These are phyloP conservation scores for Acacia melanoxylon DNA, from an alignment of 306 rosid genomes.

Conservation along the genomic window DNA sequence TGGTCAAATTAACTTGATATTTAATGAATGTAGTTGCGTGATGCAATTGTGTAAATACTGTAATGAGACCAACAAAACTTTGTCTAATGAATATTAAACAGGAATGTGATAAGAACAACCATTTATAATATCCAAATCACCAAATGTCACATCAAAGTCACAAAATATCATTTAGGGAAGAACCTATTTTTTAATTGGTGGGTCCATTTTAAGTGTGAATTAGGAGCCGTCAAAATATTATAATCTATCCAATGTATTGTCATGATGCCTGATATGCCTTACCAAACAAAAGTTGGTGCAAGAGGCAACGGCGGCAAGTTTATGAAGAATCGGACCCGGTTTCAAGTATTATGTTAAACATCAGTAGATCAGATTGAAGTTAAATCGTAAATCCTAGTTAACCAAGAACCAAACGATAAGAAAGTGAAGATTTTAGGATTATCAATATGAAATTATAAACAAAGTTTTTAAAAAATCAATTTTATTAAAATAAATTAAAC, in stretches of 20 bases:
- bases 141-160: conserved; percentile 1
- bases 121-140: not conserved
- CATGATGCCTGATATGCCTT: not conserved
- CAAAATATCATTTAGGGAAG: not conserved
- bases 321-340: too few relatives aligned
- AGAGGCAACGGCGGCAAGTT: not conserved
- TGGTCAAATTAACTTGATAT: not conserved
- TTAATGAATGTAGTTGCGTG: not conserved
- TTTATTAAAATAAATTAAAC: too few relatives aligned
- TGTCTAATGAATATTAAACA: not conserved
- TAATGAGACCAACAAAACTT: not conserved
- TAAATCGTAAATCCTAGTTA: too few relatives aligned
- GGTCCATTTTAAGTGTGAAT: not conserved
- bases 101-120: not conserved
- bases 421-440: too few relatives aligned
- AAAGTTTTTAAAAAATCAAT: too few relatives aligned
- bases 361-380: too few relatives aligned
- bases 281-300: not conserved
- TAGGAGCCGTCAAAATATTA: not conserved
- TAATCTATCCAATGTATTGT: not conserved
- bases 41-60: not conserved
- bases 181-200: not conserved
- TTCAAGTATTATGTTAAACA: too few relatives aligned
- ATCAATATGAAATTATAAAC: too few relatives aligned
- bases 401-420: too few relatives aligned